Evolutionary conservation across 768 basidiomycete species (phyloP).

Genomic region (Suillus brevipes): DNA sequence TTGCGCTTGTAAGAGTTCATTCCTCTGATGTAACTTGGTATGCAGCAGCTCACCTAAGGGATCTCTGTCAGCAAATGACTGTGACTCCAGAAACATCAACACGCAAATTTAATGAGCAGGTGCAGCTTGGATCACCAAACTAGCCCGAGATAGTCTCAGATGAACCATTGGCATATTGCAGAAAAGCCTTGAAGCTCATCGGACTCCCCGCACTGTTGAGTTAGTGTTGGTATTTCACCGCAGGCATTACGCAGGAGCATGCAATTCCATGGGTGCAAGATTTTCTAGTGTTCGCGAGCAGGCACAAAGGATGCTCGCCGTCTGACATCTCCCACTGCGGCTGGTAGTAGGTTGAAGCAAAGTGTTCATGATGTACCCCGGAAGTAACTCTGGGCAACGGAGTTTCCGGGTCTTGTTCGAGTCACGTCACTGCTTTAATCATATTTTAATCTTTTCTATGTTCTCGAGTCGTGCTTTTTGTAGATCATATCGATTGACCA

Average conservation of each 20-base stretch:
- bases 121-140: neutral
- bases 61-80: neutral
- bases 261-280: neutral
- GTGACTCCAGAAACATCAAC: neutral
- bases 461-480: neutral
- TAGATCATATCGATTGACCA: constrained; percentile 6
- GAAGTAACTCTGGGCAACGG: neutral
- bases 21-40: neutral
- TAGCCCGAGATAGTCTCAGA: neutral
- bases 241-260: neutral
- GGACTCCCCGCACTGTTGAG: neutral
- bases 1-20: constrained; percentile 34
- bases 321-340: too few relatives aligned
- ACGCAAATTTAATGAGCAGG: too few relatives aligned
- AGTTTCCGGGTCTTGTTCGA: neutral
- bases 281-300: neutral
- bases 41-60: neutral
- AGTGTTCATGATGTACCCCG: neutral
- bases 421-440: neutral
- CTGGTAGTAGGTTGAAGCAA: neutral
- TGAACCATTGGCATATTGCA: neutral
- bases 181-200: neutral
- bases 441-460: constrained; percentile 6
- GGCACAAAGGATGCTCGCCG: neutral
- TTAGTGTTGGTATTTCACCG: neutral